Conservation (phyloP, 2,329 filamentous ascomycete species). For the Talaromyces rugulosus region DNA sequence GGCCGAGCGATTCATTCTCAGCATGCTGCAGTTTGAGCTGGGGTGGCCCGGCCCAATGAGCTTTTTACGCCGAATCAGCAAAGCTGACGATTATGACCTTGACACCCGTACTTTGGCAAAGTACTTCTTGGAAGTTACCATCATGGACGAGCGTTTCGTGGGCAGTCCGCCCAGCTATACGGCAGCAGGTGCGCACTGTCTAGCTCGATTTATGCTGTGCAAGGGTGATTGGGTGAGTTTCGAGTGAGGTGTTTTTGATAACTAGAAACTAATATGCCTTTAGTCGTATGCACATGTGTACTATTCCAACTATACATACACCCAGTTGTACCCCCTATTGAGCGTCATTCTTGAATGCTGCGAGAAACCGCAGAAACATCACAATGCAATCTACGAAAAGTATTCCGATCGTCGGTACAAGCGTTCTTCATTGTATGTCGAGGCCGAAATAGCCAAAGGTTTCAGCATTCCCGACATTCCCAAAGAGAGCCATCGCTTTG, state of each 20-base stretch:
- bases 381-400: constrained; percentile 84
- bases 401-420: constrained; percentile 87
- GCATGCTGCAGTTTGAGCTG: constrained; percentile 90
- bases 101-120: constrained; percentile 94
- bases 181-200: constrained; percentile 86
- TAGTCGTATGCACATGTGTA: constrained; percentile 79
- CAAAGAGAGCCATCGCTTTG: constrained; percentile 7
- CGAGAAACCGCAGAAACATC: constrained; percentile 73
- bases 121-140: constrained; percentile 93
- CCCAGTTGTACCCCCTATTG: constrained; percentile 74
- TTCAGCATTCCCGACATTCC: constrained; percentile 46
- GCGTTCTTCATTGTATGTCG: constrained; percentile 74
- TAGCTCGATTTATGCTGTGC: constrained; percentile 80
- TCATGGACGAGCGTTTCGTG: constrained; percentile 98
- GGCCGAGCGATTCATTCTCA: constrained; percentile 96
- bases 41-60: constrained; percentile 99
- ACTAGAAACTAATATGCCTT: neutral
- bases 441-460: constrained; percentile 63
- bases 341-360: constrained; percentile 83
- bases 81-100: constrained; percentile 94
- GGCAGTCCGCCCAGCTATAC: constrained; percentile 85
- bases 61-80: constrained; percentile 93
- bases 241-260: neutral
- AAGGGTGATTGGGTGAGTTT: constrained; percentile 89
- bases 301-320: constrained; percentile 89